A percentile compares a stretch with the other conserved stretches of the same genome.
Evolutionary conservation across 2,329 filamentous ascomycete genomes (phyloP).

Genomic region (Penicillium sp.): DNA sequence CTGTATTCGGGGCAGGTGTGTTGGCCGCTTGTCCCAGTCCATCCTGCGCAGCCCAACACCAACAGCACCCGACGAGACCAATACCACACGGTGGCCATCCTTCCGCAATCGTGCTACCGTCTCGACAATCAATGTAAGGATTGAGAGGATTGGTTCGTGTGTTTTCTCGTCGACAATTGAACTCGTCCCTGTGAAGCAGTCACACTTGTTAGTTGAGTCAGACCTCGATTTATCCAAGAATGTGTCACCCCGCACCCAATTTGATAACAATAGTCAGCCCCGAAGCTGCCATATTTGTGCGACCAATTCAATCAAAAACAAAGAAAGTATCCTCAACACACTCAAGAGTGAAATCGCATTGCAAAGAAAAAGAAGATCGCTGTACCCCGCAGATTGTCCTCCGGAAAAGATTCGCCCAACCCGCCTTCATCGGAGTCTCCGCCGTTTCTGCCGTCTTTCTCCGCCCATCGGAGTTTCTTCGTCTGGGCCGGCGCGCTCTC

Average conservation of each 20-base stretch:
- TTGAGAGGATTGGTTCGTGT: conserved; percentile 89
- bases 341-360: neutral
- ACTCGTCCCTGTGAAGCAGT: conserved; percentile 71
- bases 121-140: conserved; percentile 88
- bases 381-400: conserved; percentile 8
- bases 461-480: conserved; percentile 37
- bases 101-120: conserved; percentile 84
- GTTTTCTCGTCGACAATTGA: conserved; percentile 98
- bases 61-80: conserved; percentile 96
- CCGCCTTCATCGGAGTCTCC: conserved; percentile 13
- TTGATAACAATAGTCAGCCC: conserved; percentile 44
- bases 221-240: conserved; percentile 8
- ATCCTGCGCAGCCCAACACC: conserved; percentile 89
- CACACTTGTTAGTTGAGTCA: conserved; percentile 19
- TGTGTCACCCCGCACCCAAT: conserved; percentile 38
- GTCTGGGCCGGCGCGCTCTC: conserved; percentile 10
- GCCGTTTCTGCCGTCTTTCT: conserved; percentile 32
- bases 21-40: conserved; percentile 83
- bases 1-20: conserved; percentile 86
- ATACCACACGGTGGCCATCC: conserved; percentile 90
- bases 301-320: neutral
- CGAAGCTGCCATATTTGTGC: conserved; percentile 26
- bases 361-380: neutral
- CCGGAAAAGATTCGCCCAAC: conserved; percentile 11
- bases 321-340: neutral